phyloP scores from a whole-genome alignment of 148 eudicot genomes.

The Agrostemma githago region DNA sequence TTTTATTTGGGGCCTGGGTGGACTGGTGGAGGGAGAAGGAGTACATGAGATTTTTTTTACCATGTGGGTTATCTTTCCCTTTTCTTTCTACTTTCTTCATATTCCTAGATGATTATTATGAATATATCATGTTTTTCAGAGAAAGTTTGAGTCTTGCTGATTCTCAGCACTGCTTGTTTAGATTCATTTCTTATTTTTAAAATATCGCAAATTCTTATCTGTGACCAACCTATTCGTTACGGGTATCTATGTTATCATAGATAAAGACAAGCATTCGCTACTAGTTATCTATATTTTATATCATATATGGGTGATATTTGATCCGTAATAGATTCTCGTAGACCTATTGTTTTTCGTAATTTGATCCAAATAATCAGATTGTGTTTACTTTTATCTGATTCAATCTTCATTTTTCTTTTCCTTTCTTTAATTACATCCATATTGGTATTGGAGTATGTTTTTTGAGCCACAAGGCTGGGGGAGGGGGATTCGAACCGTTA shows the following conservation, averaged over 20 bases:
- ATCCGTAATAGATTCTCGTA: too few relatives aligned
- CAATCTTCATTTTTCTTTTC: not conserved
- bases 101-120: conserved; percentile 15
- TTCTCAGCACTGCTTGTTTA: conserved; percentile 2
- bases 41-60: conserved; percentile 31
- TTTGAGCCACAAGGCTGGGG: not conserved
- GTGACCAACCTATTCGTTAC: too few relatives aligned
- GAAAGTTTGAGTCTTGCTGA: conserved; percentile 1
- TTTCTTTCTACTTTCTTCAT: conserved; percentile 12
- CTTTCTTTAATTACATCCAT: conserved; percentile 12
- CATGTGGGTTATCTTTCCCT: conserved; percentile 22
- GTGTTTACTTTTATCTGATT: not conserved
- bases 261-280: too few relatives aligned
- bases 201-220: too few relatives aligned
- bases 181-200: not conserved
- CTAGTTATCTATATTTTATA: too few relatives aligned
- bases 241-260: too few relatives aligned
- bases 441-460: not conserved
- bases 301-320: too few relatives aligned
- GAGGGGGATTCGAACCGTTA: too few relatives aligned
- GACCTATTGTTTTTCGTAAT: not conserved
- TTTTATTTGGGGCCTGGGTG: conserved; percentile 18
- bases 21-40: too few relatives aligned
- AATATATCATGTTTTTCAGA: conserved; percentile 13
- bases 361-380: conserved; percentile 19